Evolutionary conservation across 257 asterid genomes (phyloP).

Genomic region (Fraxinus americana): DNA sequence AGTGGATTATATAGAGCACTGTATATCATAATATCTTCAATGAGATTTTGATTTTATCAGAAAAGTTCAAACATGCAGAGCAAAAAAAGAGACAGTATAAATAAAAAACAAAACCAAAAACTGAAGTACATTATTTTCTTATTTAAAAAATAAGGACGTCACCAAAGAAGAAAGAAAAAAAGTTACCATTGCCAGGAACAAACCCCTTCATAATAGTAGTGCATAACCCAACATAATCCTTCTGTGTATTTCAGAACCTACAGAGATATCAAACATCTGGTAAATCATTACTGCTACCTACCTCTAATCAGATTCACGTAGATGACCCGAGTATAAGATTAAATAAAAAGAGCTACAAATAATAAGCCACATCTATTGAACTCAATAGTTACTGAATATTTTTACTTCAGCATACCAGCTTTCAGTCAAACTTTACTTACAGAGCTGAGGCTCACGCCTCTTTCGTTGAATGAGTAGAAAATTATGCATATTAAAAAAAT

Average conservation of each 20-base stretch:
- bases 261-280: constrained; percentile 20
- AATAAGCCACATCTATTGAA: not conserved
- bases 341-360: not conserved
- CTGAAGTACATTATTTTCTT: not conserved
- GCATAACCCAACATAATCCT: constrained; percentile 99
- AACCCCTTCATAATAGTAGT: constrained; percentile 94
- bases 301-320: not conserved
- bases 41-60: not conserved
- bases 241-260: constrained; percentile 88
- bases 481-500: too few species aligned
- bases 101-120: not conserved
- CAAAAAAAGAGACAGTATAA: not conserved
- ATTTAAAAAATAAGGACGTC: constrained; percentile 4
- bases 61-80: not conserved
- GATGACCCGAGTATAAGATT: not conserved
- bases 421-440: not conserved
- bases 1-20: not conserved
- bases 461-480: not conserved
- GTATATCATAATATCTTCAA: not conserved
- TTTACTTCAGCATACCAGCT: not conserved
- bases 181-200: constrained; percentile 95
- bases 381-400: not conserved
- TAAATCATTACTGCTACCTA: too few species aligned
- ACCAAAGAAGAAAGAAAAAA: constrained; percentile 1
- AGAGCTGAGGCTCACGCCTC: not conserved